phyloP scores from a whole-genome alignment of 805 yeast species.

The Yarrowia sp. region DNA sequence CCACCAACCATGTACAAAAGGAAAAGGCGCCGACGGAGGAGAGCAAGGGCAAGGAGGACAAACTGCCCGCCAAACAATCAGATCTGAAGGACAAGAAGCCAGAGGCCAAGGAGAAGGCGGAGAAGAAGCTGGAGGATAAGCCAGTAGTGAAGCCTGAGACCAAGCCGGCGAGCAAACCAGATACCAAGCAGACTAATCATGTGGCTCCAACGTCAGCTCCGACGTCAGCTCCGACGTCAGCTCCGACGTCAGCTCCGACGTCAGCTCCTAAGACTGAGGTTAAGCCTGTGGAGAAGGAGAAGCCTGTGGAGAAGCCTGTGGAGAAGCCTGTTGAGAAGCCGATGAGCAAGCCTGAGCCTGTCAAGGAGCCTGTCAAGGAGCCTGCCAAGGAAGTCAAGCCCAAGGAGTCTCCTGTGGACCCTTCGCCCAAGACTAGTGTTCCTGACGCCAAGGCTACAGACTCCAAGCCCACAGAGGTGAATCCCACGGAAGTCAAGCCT shows the following conservation, averaged over 20 bases:
- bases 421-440: too few species aligned
- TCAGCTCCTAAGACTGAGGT: too few species aligned
- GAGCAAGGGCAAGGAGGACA: background rate
- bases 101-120: background rate
- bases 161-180: too few species aligned
- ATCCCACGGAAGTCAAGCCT: background rate
- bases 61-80: background rate
- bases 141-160: background rate
- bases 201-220: too few species aligned
- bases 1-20: conserved; percentile 8
- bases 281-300: too few species aligned
- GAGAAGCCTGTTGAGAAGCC: background rate
- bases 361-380: background rate
- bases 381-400: background rate
- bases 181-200: too few species aligned
- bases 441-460: too few species aligned
- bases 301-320: too few species aligned
- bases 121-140: background rate
- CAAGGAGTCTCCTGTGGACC: too few species aligned
- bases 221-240: too few species aligned
- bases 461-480: background rate
- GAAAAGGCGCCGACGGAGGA: background rate
- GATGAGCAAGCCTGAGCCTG: background rate
- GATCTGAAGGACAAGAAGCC: background rate
- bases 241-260: too few species aligned